Evolutionary conservation across 148 eudicot genomes (phyloP).

Genomic region (Chenopodium berlandieri): DNA sequence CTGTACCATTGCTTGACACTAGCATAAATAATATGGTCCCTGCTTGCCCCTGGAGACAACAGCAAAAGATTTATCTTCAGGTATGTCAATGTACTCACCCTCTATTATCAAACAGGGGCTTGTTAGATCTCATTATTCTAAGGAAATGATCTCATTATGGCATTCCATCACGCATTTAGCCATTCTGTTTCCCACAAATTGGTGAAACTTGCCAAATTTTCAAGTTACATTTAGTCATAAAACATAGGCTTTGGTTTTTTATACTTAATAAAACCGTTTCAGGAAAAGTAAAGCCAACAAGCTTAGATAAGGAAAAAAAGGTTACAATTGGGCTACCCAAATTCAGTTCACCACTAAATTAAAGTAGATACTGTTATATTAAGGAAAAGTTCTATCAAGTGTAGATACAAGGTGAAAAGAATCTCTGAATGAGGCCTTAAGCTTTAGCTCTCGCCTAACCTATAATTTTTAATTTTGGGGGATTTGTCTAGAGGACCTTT

Average conservation of each 20-base stretch:
- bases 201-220: background rate
- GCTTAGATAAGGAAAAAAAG: background rate
- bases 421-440: background rate
- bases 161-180: background rate
- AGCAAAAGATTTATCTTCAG: constrained; percentile 84
- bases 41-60: constrained; percentile 75
- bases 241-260: background rate
- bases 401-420: background rate
- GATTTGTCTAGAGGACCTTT: background rate
- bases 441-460: background rate
- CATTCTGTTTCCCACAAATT: background rate
- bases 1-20: constrained; percentile 74
- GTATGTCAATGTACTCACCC: constrained; percentile 28
- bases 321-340: background rate
- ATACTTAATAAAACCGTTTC: too few species aligned
- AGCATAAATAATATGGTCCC: constrained; percentile 69
- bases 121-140: background rate
- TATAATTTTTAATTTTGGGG: background rate
- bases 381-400: background rate
- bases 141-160: constrained; percentile 5
- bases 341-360: too few species aligned
- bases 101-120: background rate
- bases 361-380: background rate
- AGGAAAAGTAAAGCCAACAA: background rate
- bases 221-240: background rate